phyloP scores from a whole-genome alignment of 2,329 filamentous ascomycete genomes.

The Hortaea sp. region DNA sequence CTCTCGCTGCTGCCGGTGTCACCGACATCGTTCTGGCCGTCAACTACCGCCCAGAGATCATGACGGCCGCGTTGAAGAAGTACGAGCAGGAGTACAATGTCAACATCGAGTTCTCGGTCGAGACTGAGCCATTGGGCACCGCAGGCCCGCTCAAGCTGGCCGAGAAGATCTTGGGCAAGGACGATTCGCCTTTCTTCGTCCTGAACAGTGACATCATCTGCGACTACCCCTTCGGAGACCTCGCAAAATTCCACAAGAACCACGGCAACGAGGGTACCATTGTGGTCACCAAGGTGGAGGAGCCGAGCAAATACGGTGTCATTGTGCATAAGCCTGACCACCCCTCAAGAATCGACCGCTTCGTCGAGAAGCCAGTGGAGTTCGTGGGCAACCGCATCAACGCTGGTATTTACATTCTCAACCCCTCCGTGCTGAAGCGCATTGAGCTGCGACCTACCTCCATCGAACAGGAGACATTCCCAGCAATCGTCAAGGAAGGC shows the following conservation, averaged over 20 bases:
- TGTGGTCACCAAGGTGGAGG: constrained; percentile 96
- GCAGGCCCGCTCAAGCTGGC: constrained; percentile 93
- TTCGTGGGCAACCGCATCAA: constrained; percentile 99
- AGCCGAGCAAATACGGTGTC: constrained; percentile 97
- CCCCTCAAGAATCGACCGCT: constrained; percentile 86
- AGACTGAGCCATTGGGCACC: constrained; percentile 89
- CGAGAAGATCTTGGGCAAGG: constrained; percentile 83
- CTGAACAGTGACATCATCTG: constrained; percentile 98
- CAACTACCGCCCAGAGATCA: constrained; percentile 97
- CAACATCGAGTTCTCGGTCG: constrained; percentile 94
- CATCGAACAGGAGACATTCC: constrained; percentile 99
- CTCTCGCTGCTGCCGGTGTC: constrained; percentile 82
- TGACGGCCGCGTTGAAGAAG: constrained; percentile 90
- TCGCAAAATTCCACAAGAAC: constrained; percentile 81
- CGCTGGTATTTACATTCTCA: constrained; percentile 95
- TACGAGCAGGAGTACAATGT: constrained; percentile 89
- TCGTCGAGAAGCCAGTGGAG: constrained; percentile 98
- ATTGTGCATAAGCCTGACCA: constrained; percentile 94
- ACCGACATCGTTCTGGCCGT: constrained; percentile 96
- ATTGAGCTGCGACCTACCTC: constrained; percentile 95
- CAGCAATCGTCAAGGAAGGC: constrained; percentile 78
- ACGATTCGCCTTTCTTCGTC: constrained; percentile 92
- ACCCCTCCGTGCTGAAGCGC: constrained; percentile 78
- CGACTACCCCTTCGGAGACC: constrained; percentile 88
- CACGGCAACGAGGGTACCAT: constrained; percentile 97